These are phyloP conservation scores for Xeromyces bisporus DNA, from an alignment of 495 filamentous ascomycete genomes.

Conservation along the genomic window DNA sequence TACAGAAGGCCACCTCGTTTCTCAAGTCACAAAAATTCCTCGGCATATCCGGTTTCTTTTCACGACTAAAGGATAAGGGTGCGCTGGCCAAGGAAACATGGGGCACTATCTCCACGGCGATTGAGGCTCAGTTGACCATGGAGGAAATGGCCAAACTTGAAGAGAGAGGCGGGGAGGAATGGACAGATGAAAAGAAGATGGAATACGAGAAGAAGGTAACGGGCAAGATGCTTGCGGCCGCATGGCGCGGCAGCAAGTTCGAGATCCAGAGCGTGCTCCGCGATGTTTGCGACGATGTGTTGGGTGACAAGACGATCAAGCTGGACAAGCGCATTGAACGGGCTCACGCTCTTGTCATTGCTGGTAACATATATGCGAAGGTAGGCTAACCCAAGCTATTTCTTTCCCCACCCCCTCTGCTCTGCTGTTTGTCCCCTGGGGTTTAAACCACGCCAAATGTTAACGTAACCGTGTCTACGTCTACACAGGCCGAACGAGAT, in stretches of 20 bases:
- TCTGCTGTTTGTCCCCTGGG: background rate
- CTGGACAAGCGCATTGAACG: conserved; percentile 76
- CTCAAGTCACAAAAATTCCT: conserved; percentile 94
- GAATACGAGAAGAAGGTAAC: conserved; percentile 92
- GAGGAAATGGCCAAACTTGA: conserved; percentile 97
- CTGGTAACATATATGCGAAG: conserved; percentile 75
- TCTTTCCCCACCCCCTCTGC: too few relatives aligned
- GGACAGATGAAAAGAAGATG: conserved; percentile 96
- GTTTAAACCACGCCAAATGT: too few relatives aligned
- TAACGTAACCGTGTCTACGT: background rate
- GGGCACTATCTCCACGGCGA: conserved; percentile 93
- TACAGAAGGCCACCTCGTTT: conserved; percentile 70
- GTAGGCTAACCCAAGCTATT: conserved; percentile 34
- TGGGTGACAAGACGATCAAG: conserved; percentile 66
- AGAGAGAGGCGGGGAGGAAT: conserved; percentile 88
- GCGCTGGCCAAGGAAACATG: conserved; percentile 94
- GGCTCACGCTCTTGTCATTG: conserved; percentile 71
- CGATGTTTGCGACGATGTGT: conserved; percentile 61
- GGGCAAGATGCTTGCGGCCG: conserved; percentile 95
- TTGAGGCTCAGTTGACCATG: conserved; percentile 95
- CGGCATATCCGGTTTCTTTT: conserved; percentile 88
- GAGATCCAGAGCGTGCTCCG: conserved; percentile 94
- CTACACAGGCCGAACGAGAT: conserved; percentile 60
- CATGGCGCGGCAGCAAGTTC: conserved; percentile 92
- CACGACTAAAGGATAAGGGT: conserved; percentile 88